Evolutionary conservation across 1,139 yeast genomes (phyloP).

Genomic region (Geotrichum aggregatum): DNA sequence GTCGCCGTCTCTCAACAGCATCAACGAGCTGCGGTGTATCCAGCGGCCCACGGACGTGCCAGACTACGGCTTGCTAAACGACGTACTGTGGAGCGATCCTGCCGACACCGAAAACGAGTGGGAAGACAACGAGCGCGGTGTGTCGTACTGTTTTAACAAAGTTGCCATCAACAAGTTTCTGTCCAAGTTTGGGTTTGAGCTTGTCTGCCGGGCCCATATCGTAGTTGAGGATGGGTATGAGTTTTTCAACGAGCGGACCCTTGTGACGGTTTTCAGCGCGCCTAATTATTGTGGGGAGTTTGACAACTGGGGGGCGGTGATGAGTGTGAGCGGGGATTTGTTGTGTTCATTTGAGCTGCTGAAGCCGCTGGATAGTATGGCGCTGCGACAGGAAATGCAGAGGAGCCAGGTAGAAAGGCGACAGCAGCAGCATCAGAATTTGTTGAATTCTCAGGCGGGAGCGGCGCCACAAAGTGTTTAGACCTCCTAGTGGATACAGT

Average conservation of each 20-base stretch:
- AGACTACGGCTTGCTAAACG: slow-evolving; percentile 92
- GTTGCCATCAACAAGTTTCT: slow-evolving; percentile 90
- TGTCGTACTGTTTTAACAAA: slow-evolving; percentile 88
- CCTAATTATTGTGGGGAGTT: slow-evolving; percentile 99
- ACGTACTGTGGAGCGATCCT: slow-evolving; percentile 96
- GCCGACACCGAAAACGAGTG: slow-evolving; percentile 95
- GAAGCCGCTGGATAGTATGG: slow-evolving; percentile 93
- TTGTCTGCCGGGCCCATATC: slow-evolving; percentile 96
- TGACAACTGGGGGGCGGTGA: slow-evolving; percentile 98
- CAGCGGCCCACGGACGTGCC: slow-evolving; percentile 99
- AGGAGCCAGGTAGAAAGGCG: slow-evolving; percentile 26
- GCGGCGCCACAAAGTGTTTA: not conserved
- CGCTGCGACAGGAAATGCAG: slow-evolving; percentile 72
- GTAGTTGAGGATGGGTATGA: slow-evolving; percentile 99
- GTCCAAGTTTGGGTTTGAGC: slow-evolving; percentile 94
- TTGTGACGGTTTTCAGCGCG: slow-evolving; percentile 91
- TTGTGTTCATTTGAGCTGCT: slow-evolving; percentile 95
- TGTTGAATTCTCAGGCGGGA: not conserved
- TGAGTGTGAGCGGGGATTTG: slow-evolving; percentile 94
- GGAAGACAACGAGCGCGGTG: slow-evolving; percentile 98
- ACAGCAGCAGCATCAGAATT: not conserved
- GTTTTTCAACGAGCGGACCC: slow-evolving; percentile 89
- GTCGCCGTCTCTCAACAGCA: slow-evolving; percentile 90
- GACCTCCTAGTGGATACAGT: too few relatives aligned
- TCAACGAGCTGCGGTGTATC: slow-evolving; percentile 97